Conservation (phyloP, 2,329 filamentous ascomycete species). For the Talaromyces amestolkiae region DNA sequence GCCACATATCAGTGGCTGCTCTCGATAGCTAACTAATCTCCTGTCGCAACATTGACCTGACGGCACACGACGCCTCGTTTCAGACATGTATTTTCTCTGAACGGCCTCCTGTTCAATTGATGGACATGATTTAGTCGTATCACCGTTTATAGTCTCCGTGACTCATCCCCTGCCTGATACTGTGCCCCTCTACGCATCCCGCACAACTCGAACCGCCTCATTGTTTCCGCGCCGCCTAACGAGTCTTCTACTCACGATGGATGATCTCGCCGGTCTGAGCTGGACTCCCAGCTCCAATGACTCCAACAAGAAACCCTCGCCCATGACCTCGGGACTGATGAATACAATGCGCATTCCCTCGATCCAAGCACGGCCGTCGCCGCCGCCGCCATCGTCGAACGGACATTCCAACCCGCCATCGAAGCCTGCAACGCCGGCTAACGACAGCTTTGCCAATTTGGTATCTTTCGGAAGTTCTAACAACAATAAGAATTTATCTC, state of each 20-base stretch:
- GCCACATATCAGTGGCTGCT: conserved; percentile 5
- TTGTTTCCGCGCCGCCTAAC: background rate
- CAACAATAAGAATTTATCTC: conserved; percentile 66
- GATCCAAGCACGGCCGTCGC: conserved; percentile 45
- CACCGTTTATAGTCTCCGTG: background rate
- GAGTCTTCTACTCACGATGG: conserved; percentile 34
- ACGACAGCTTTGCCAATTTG: conserved; percentile 60
- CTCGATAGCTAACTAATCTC: background rate
- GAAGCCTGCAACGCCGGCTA: conserved; percentile 42
- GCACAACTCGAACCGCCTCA: background rate
- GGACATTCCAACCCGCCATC: conserved; percentile 36
- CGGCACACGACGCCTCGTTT: background rate
- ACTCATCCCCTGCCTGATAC: background rate
- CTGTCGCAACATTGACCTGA: background rate
- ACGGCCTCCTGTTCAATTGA: background rate
- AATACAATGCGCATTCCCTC: conserved; percentile 38
- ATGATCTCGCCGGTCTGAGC: conserved; percentile 48
- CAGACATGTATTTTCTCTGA: background rate
- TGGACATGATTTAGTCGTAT: background rate
- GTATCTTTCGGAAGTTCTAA: conserved; percentile 56
- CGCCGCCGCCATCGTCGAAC: conserved; percentile 33
- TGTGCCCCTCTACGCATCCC: background rate
- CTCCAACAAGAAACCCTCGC: conserved; percentile 34
- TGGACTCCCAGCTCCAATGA: conserved; percentile 41
- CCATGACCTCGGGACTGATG: conserved; percentile 38